Conservation (phyloP, 306 rosid species). For the Castanopsis chinensis region DNA sequence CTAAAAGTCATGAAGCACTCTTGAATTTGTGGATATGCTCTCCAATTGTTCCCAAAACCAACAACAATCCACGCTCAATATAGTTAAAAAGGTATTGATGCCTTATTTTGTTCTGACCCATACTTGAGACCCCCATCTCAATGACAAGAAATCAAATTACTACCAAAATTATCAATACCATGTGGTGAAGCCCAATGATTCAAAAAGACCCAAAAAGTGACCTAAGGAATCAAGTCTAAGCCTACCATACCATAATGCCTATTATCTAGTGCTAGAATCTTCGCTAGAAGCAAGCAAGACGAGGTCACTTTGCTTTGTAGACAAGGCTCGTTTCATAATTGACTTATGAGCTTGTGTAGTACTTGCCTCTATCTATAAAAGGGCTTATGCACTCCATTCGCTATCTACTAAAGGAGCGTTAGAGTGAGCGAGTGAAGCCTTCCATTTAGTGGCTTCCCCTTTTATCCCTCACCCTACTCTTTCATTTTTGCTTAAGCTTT, state of each 20-base stretch:
- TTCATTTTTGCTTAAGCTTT: no score
- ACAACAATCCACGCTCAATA: no score
- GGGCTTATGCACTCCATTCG: conserved; percentile 1
- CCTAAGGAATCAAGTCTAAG: neutral
- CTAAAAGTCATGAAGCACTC: no score
- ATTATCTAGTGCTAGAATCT: neutral
- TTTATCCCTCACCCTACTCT: no score
- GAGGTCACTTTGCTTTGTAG: conserved; percentile 4
- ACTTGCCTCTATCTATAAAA: conserved; percentile 15
- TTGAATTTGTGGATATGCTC: no score
- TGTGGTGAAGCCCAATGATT: no score
- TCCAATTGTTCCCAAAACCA: no score
- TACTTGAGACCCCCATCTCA: no score
- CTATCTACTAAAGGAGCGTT: conserved; percentile 9
- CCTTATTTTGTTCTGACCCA: no score
- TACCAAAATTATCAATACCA: no score
- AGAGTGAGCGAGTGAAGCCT: neutral
- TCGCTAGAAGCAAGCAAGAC: neutral
- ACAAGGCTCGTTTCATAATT: neutral
- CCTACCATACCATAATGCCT: neutral
- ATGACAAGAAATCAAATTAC: no score
- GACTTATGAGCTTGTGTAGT: conserved; percentile 6
- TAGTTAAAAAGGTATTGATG: no score
- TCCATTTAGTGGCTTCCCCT: conserved; percentile 5
- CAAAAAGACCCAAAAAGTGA: neutral